Evolutionary conservation across 169 alveolate genomes (phyloP).

Genomic region (Cardiosporidium cionae): DNA sequence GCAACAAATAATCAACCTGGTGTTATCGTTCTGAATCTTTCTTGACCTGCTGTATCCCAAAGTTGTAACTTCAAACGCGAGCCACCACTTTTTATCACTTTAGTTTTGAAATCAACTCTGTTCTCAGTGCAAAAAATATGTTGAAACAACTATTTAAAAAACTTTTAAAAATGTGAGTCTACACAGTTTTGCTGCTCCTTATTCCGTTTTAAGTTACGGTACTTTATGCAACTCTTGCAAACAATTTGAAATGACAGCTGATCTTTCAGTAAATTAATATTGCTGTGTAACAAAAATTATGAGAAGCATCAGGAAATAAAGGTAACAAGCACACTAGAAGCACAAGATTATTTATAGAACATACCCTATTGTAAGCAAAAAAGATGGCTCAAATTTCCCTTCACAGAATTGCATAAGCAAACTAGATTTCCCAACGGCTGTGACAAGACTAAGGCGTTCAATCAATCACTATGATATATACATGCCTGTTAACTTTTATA

Average conservation of each 20-base stretch:
- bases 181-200: neutral
- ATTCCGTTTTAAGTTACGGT: too few species aligned
- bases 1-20: conserved; percentile 56
- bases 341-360: neutral
- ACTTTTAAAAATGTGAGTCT: neutral
- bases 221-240: too few species aligned
- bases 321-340: neutral
- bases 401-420: conserved; percentile 1
- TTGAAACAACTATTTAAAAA: conserved; percentile 45
- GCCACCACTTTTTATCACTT: conserved; percentile 23
- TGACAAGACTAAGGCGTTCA: too few species aligned
- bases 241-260: too few species aligned
- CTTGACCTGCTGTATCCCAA: conserved; percentile 98
- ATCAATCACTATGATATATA: too few species aligned
- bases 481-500: too few species aligned
- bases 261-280: too few species aligned
- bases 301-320: neutral
- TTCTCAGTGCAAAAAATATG: conserved; percentile 60
- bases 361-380: conserved; percentile 17
- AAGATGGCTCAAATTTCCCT: conserved; percentile 5
- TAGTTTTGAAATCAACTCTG: conserved; percentile 66
- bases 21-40: conserved; percentile 89
- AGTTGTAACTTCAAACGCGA: conserved; percentile 67
- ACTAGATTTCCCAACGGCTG: conserved; percentile 12
- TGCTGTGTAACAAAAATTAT: too few species aligned